phyloP scores from a whole-genome alignment of 177 flowering plant species.

The Vitis hybrid region DNA sequence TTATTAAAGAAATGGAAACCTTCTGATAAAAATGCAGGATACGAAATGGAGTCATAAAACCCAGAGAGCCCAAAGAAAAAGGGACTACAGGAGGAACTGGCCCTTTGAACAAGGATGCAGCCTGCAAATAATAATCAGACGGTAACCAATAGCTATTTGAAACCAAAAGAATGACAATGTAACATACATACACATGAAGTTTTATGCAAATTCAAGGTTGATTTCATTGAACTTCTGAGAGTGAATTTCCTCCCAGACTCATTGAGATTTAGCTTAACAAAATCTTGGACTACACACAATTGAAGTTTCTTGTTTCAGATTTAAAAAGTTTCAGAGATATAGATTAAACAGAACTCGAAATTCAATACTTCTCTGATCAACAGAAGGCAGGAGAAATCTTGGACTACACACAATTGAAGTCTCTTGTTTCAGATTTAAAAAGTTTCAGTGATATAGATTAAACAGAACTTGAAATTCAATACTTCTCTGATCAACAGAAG shows the following conservation, averaged over 20 bases:
- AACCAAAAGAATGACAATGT: too few relatives aligned
- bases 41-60: slow-evolving; percentile 98
- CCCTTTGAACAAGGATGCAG: slow-evolving; percentile 97
- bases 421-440: too few relatives aligned
- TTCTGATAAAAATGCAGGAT: slow-evolving; percentile 50
- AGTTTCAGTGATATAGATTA: neutral
- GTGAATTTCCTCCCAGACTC: too few relatives aligned
- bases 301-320: too few relatives aligned
- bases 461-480: neutral
- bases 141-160: neutral
- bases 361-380: neutral
- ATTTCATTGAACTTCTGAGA: too few relatives aligned
- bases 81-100: slow-evolving; percentile 98
- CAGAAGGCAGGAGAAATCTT: too few relatives aligned
- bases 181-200: too few relatives aligned
- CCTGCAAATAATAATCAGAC: slow-evolving; percentile 51
- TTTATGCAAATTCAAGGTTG: too few relatives aligned
- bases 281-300: too few relatives aligned
- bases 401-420: too few relatives aligned
- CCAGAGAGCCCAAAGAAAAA: slow-evolving; percentile 92
- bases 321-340: neutral
- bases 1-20: neutral
- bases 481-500: neutral
- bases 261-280: too few relatives aligned
- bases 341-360: neutral